A percentile compares a stretch with the other conserved stretches of the same genome.
Evolutionary conservation across 495 filamentous ascomycete genomes (phyloP).

Genomic region (Trichoderma asperelloides): DNA sequence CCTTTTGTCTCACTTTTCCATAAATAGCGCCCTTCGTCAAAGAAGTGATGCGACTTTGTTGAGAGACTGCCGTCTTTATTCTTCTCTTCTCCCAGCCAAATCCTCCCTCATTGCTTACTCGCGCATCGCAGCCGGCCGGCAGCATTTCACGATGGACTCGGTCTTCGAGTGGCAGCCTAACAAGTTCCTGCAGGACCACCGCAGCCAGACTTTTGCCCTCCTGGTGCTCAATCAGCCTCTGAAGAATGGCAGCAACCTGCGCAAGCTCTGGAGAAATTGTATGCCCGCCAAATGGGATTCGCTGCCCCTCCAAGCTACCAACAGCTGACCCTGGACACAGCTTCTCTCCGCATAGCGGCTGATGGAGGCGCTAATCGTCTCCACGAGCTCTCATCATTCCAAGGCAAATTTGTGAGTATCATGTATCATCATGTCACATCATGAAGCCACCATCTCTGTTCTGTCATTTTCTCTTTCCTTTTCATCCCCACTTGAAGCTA

Average conservation of each 20-base stretch:
- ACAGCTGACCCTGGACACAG: slow-evolving; percentile 26
- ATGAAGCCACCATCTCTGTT: not conserved
- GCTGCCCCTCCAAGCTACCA: not conserved
- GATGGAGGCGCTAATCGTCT: slow-evolving; percentile 88
- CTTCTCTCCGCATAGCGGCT: slow-evolving; percentile 58
- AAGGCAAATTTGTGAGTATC: slow-evolving; percentile 10
- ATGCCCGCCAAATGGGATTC: slow-evolving; percentile 9
- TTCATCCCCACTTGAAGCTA: not conserved
- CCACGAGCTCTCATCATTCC: slow-evolving; percentile 38
- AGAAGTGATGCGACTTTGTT: not conserved
- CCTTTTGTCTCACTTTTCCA: not conserved
- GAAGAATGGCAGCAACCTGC: slow-evolving; percentile 37
- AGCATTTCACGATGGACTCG: slow-evolving; percentile 10
- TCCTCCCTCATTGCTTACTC: not conserved
- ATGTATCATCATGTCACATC: not conserved
- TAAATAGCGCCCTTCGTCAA: not conserved
- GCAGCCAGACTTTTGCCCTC: slow-evolving; percentile 41
- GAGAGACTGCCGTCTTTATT: not conserved
- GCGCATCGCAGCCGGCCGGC: slow-evolving; percentile 7
- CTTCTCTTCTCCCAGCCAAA: not conserved
- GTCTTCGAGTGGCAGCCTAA: slow-evolving; percentile 46
- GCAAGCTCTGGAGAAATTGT: slow-evolving; percentile 52
- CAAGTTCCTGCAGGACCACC: slow-evolving; percentile 23
- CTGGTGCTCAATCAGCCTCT: slow-evolving; percentile 68
- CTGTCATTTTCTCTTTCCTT: not conserved